Conservation (phyloP, 495 filamentous ascomycete species). For the Penicillium turbatum region DNA sequence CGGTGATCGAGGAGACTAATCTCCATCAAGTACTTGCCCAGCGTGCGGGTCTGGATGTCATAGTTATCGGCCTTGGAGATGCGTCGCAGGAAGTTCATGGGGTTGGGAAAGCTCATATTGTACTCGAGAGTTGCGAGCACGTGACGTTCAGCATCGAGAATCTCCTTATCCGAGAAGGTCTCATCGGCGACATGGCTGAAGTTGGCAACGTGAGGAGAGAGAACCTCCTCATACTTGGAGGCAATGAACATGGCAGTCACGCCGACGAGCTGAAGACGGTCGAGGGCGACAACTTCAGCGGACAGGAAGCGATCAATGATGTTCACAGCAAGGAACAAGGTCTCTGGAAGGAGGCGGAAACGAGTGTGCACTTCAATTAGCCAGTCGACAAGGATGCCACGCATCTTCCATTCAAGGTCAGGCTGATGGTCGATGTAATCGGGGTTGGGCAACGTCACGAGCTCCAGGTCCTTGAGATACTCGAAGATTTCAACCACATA, state of each 20-base stretch:
- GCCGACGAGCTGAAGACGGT: constrained; percentile 92
- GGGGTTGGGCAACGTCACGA: constrained; percentile 78
- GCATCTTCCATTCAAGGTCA: constrained; percentile 97
- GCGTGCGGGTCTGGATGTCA: constrained; percentile 92
- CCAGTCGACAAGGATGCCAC: constrained; percentile 97
- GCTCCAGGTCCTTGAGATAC: constrained; percentile 84
- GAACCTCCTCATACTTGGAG: constrained; percentile 96
- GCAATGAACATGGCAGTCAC: constrained; percentile 99
- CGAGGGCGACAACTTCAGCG: constrained; percentile 85
- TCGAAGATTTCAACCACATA: constrained; percentile 98
- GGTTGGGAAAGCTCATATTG: constrained; percentile 97
- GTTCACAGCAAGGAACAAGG: constrained; percentile 93
- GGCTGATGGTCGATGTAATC: constrained; percentile 91
- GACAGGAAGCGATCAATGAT: constrained; percentile 98
- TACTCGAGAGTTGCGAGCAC: constrained; percentile 87
- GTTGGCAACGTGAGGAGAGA: constrained; percentile 94
- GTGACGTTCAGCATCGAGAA: constrained; percentile 93
- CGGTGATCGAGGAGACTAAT: constrained; percentile 92
- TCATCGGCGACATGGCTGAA: constrained; percentile 96
- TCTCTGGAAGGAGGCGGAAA: constrained; percentile 96
- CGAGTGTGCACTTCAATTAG: constrained; percentile 96
- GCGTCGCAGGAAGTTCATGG: constrained; percentile 97
- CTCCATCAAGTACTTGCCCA: constrained; percentile 98
- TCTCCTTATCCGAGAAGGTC: constrained; percentile 92
- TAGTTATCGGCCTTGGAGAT: constrained; percentile 99